A percentile compares a stretch with the other conserved stretches of the same genome.
These are phyloP conservation scores for Wickerhamomyces kurtzmanii DNA, from an alignment of 805 yeast genomes.

Conservation along the genomic window DNA sequence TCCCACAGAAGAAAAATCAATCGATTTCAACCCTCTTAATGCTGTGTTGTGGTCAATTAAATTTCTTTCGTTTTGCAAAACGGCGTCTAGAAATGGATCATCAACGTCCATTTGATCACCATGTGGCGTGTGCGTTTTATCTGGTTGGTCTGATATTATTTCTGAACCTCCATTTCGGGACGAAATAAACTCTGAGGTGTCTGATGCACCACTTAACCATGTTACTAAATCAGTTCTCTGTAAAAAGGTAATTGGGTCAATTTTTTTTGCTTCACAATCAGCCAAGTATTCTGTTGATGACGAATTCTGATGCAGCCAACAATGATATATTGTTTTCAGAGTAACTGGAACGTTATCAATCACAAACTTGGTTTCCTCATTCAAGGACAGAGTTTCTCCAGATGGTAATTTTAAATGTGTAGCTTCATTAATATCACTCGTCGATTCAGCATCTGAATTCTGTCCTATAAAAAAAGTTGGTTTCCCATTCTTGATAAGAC, in stretches of 20 bases:
- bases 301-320: constrained; percentile 69
- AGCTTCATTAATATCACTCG: constrained; percentile 28
- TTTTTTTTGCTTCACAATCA: constrained; percentile 52
- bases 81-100: constrained; percentile 23
- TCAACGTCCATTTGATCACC: constrained; percentile 27
- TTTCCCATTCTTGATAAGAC: constrained; percentile 15
- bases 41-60: constrained; percentile 50
- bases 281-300: constrained; percentile 76
- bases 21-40: constrained; percentile 55
- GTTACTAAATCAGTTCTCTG: constrained; percentile 78
- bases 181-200: constrained; percentile 44
- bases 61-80: constrained; percentile 31
- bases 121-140: constrained; percentile 2
- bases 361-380: constrained; percentile 42
- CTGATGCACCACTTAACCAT: constrained; percentile 68
- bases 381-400: constrained; percentile 23
- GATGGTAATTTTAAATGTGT: constrained; percentile 16
- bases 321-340: constrained; percentile 56
- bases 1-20: constrained; percentile 58
- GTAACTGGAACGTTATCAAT: constrained; percentile 38
- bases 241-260: constrained; percentile 68
- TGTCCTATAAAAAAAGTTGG: constrained; percentile 13
- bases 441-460: constrained; percentile 14
- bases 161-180: constrained; percentile 2
- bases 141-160: background rate